Conservation (phyloP, 257 asterid genomes). For the Solanum pimpinellifolium region DNA sequence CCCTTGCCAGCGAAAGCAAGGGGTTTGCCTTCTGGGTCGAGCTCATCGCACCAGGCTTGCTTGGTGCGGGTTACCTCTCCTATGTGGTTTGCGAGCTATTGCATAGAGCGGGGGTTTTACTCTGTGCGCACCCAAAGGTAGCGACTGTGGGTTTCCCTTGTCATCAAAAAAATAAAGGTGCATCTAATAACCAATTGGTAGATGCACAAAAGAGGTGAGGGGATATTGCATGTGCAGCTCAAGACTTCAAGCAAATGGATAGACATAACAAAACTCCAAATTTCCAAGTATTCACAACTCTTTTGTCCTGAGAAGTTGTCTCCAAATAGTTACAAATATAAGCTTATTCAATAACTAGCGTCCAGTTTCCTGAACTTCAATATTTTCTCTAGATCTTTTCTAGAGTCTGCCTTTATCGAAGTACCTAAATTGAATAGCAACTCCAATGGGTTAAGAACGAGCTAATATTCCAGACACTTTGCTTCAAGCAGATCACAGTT, state of each 20-base stretch:
- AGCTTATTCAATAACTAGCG: neutral
- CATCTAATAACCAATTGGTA: neutral
- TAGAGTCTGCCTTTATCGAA: neutral
- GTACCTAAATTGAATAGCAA: neutral
- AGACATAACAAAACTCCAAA: neutral
- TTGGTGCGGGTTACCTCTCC: no score
- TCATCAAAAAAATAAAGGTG: neutral
- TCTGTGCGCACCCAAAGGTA: no score
- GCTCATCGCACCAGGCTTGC: no score
- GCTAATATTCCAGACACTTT: neutral
- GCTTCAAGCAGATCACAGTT: no score
- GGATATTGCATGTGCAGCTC: neutral
- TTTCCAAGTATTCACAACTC: neutral
- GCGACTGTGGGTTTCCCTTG: no score
- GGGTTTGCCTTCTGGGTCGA: no score
- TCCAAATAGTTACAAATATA: neutral
- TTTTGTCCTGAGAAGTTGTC: neutral
- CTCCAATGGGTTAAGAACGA: neutral
- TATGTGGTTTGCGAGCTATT: no score
- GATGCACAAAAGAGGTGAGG: neutral
- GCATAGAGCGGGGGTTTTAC: no score
- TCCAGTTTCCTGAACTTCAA: neutral
- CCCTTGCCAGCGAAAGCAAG: no score
- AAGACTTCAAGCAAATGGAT: neutral
- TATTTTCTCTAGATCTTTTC: neutral